Base-by-base conservation (phyloP, 2,329 filamentous ascomycete species). In the Sclerotinia trifoliorum region DNA sequence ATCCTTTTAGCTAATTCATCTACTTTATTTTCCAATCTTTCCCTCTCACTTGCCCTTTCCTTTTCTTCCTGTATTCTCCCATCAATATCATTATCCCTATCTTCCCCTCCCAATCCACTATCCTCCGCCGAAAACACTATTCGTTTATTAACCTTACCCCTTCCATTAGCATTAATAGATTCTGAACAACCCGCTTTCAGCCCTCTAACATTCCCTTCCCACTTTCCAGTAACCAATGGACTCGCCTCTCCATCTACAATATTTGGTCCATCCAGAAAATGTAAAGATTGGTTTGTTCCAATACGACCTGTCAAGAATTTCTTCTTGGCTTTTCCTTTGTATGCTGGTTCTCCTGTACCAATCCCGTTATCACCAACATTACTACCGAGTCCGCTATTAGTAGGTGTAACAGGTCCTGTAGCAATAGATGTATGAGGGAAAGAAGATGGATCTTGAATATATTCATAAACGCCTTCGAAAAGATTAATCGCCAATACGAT, bases 401-500 rank as follows among this genome's bases (percentile, higher is more conserved):
- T 54, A 66, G 56, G 51, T 26, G 35, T 69, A 58, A 39, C 19
- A 46, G n/a, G 68, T 61, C 17, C 69, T 13, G 24, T 60, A 52
- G 35, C 60, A 29, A 55, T 60, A 29, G 55, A 5, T 55, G 69
- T 65, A 32, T 15, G 69, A 26, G 15, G 71, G 65, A 10, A 74
- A 70, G 15, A 72, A 67, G 2, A 71, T 55, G 15, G 72, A 67
- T 29, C 72, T 73, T 52, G 75, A 73, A n/a, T 65, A 13, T 29
- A 70, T 60, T 71, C 71, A 29, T 74, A 68, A 6, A 73, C 73
- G 82, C 82, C 3, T 82, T 86, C 74, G 81, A 82, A 78, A 83
- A 85, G 39, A 79, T 81, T 68, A 72, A 94, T 93, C 57, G 83
- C 80, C n/a, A 80, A 85, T 39, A 93, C 89, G 70, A 92, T 87